phyloP scores from a whole-genome alignment of 163 green algal species.

The Trebouxia gelatinosa region DNA sequence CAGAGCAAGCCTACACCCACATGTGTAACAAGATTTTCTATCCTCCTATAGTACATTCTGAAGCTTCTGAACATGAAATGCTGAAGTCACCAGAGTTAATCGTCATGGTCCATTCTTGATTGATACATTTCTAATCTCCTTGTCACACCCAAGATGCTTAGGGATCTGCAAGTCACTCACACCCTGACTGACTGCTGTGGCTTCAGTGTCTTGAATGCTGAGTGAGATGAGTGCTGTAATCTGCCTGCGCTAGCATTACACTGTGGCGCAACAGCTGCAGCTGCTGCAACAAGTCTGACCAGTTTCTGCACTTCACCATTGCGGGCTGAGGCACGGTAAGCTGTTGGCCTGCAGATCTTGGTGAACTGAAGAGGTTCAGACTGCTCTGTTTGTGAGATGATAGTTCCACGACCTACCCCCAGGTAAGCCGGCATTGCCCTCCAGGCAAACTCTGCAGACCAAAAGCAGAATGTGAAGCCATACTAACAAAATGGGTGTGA shows the following conservation, averaged over 20 bases:
- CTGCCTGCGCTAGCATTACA: not conserved
- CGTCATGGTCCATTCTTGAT: too few species aligned
- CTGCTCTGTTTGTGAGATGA: not conserved
- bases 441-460: not conserved
- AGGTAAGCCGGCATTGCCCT: not conserved
- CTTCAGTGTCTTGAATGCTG: constrained; percentile 22
- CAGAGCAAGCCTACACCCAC: too few species aligned
- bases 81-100: too few species aligned
- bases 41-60: too few species aligned
- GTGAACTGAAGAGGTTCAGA: constrained; percentile 25
- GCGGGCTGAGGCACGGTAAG: constrained; percentile 30
- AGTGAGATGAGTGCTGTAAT: constrained; percentile 26
- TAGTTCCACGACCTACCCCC: not conserved
- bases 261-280: not conserved
- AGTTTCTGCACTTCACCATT: constrained; percentile 29
- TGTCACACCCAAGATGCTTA: too few species aligned
- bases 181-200: constrained; percentile 3
- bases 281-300: constrained; percentile 18
- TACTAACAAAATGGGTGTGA: not conserved
- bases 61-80: too few species aligned
- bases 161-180: too few species aligned
- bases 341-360: constrained; percentile 32
- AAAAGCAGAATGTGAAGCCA: not conserved
- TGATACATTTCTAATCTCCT: too few species aligned
- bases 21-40: too few species aligned